These are phyloP conservation scores for Hymenoscyphus albidus DNA, from an alignment of 2,329 filamentous ascomycete species.

Conservation along the genomic window DNA sequence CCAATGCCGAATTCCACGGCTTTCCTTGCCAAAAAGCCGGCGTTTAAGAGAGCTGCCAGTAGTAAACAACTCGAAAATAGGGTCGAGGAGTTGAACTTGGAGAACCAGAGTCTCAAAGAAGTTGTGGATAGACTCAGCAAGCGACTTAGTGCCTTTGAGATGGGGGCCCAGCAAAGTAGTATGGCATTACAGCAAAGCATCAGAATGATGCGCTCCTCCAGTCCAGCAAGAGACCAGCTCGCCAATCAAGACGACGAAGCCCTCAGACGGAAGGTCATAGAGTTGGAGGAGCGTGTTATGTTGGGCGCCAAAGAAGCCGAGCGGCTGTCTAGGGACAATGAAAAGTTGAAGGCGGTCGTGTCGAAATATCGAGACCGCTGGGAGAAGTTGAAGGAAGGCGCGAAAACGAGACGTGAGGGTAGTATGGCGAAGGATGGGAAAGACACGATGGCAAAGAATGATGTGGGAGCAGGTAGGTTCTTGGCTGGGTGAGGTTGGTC, in stretches of 20 bases:
- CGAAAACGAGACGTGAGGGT: constrained; percentile 41
- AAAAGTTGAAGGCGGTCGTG: constrained; percentile 53
- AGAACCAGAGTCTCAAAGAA: constrained; percentile 82
- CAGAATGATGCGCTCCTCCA: constrained; percentile 56
- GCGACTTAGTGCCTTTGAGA: constrained; percentile 88
- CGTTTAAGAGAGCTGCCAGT: constrained; percentile 38
- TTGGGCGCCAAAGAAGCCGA: constrained; percentile 58
- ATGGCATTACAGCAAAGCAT: constrained; percentile 83
- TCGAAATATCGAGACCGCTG: constrained; percentile 59
- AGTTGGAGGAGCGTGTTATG: constrained; percentile 65
- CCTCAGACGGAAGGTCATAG: constrained; percentile 50
- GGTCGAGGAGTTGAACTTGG: constrained; percentile 81
- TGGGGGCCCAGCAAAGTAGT: constrained; percentile 82
- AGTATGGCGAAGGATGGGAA: constrained; percentile 14
- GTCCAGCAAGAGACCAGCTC: constrained; percentile 39
- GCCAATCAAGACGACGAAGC: constrained; percentile 38
- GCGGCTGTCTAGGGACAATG: constrained; percentile 57
- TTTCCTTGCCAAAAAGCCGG: constrained; percentile 35
- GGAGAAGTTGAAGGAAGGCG: constrained; percentile 66
- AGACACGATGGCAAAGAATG: constrained; percentile 15
- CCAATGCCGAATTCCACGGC: constrained; percentile 41
- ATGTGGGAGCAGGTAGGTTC: constrained; percentile 8
- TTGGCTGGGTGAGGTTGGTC: constrained; percentile 4
- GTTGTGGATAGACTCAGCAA: constrained; percentile 83
- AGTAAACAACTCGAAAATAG: constrained; percentile 57